Evolutionary conservation across 2,329 filamentous ascomycete species (phyloP).

Genomic region (Fusarium coicis): DNA sequence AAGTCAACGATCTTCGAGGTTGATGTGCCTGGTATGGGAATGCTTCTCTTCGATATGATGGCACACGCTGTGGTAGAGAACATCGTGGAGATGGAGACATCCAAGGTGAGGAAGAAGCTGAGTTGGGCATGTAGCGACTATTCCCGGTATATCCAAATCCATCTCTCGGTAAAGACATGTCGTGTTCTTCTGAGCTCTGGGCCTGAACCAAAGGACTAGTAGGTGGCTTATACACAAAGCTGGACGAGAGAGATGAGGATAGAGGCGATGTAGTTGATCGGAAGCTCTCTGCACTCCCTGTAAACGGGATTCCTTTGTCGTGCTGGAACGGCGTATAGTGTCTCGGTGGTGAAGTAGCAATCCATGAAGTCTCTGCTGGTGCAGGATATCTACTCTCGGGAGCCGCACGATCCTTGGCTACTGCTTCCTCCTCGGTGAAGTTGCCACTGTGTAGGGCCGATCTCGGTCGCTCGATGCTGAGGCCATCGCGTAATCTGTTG

Average conservation of each 20-base stretch:
- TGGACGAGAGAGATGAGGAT: conserved; percentile 79
- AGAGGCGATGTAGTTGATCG: conserved; percentile 67
- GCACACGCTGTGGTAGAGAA: conserved; percentile 38
- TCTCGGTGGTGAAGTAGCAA: conserved; percentile 66
- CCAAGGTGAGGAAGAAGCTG: conserved; percentile 62
- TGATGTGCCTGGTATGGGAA: conserved; percentile 82
- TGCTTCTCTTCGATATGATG: conserved; percentile 66
- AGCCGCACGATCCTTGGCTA: conserved; percentile 19
- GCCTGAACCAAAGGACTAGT: conserved; percentile 94
- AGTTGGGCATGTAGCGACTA: conserved; percentile 78
- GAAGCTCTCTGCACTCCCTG: conserved; percentile 51
- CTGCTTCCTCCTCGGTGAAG: conserved; percentile 61
- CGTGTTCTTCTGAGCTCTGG: conserved; percentile 79
- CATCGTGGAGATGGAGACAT: conserved; percentile 53
- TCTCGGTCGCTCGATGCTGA: conserved; percentile 81
- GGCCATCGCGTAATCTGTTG: conserved; percentile 62
- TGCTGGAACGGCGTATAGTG: conserved; percentile 60
- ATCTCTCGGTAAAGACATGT: conserved; percentile 67
- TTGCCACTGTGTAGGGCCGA: conserved; percentile 78
- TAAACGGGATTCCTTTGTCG: conserved; percentile 48
- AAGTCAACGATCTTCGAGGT: conserved; percentile 78
- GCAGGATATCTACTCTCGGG: conserved; percentile 29
- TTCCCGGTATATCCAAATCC: conserved; percentile 60
- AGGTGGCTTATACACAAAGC: conserved; percentile 85
- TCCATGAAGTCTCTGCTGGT: conserved; percentile 54